Evolutionary conservation across 305 asterid genomes (phyloP), one percentile per base, ranked within the genome.

Genomic region (Plantago coronopus): DNA sequence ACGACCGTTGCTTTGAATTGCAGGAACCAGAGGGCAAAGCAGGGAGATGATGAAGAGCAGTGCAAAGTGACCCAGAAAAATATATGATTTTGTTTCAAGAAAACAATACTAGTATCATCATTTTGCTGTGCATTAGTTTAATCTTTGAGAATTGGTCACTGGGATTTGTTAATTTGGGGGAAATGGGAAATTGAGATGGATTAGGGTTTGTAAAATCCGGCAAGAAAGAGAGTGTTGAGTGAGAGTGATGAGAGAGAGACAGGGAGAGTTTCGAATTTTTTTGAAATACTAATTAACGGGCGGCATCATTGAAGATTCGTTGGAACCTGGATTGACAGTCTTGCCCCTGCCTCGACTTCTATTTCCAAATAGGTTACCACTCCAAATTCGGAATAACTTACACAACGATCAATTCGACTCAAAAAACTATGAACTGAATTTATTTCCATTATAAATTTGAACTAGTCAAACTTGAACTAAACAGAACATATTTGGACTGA

Each of bases 1-100:
- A 61, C 49, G 56, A 19, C 57, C 62, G 63, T 76, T 76, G 76
- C 82, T 79, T 71, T 46, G 67, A 76, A 73, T 76, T 68, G 72
- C 76, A 74, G 82, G 70, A 58, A 79, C 68, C 65, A 65, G 65
- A 72, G 54, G 45, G 65, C 58, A 20, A 14, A 1, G 17, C 23
- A 20, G 55, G 20, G 16, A 25, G 65, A 50, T 40, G 76, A 54
- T 43, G 21, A 5, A 45, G 4, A 27, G 45, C 64, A 13, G 46
- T 29, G 54, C 20, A 49, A 62, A 66, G 42, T 21, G 55, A 40
- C 19, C 17, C 38, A 14, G 38, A 23, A 27, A 27, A 27, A 27
- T 1, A 3, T 3, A 27, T 27, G 34, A 27, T 25, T 25, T 2
- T 5, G 2, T 25, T 25, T 25, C 29, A 25, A 25, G 29, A 25